phyloP scores from a whole-genome alignment of 495 filamentous ascomycete species.

The Bryoglossum gracile region DNA sequence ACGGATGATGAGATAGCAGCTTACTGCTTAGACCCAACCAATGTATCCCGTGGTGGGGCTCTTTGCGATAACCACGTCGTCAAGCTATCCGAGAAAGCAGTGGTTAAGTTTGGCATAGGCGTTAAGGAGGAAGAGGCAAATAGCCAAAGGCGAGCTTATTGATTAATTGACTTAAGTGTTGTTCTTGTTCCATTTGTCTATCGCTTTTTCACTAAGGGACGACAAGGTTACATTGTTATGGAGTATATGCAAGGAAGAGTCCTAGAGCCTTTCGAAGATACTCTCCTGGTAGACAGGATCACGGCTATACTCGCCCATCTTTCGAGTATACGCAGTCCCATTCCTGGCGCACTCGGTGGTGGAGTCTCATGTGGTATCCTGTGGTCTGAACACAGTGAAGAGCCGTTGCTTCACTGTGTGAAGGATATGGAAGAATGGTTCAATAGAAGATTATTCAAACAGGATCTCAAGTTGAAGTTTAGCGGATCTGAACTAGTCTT shows the following conservation, averaged over 20 bases:
- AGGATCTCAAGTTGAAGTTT: not conserved
- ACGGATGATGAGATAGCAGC: no score
- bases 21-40: no score
- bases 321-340: conserved; percentile 19
- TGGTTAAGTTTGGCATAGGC: conserved; percentile 20
- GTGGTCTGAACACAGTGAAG: no score
- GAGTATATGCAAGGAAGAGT: conserved; percentile 29
- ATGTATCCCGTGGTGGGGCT: no score
- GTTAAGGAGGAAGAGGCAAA: conserved; percentile 27
- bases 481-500: conserved; percentile 12
- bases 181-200: conserved; percentile 30
- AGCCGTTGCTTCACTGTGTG: conserved; percentile 3
- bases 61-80: no score
- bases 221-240: conserved; percentile 31
- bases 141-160: conserved; percentile 28
- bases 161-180: conserved; percentile 25
- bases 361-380: no score
- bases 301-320: conserved; percentile 25
- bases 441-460: conserved; percentile 5
- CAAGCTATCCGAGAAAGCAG: conserved; percentile 6
- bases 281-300: conserved; percentile 16
- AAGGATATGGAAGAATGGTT: conserved; percentile 13
- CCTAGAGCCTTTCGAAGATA: conserved; percentile 22
- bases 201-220: conserved; percentile 25
- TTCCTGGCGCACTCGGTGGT: no score